phyloP scores from a whole-genome alignment of 345 rosid species.

The Linum trigynum region DNA sequence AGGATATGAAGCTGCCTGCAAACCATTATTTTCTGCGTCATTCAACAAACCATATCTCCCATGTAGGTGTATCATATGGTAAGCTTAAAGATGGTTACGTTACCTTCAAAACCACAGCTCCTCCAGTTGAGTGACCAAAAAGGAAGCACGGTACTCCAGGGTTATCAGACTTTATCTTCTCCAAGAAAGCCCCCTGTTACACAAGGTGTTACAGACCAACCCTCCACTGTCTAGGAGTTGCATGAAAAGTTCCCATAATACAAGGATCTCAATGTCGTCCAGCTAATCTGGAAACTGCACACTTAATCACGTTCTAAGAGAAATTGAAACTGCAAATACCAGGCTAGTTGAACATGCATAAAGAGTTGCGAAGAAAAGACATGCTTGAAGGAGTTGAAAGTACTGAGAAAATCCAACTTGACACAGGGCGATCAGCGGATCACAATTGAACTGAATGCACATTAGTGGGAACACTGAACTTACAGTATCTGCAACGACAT shows the following conservation, averaged over 20 bases:
- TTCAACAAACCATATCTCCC: neutral
- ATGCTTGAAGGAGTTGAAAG: neutral
- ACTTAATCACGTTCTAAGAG: neutral
- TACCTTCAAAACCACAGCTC: conserved; percentile 95
- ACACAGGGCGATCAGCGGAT: neutral
- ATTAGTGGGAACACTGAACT: conserved; percentile 14
- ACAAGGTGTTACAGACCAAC: neutral
- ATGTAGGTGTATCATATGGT: neutral
- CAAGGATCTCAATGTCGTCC: neutral
- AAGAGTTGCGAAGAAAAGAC: neutral
- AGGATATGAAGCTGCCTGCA: conserved; percentile 61
- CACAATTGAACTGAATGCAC: neutral
- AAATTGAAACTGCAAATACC: neutral
- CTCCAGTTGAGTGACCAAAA: conserved; percentile 96
- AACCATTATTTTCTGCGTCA: conserved; percentile 10
- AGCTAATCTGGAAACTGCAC: neutral
- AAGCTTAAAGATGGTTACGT: neutral
- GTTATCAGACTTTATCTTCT: conserved; percentile 62
- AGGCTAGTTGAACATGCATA: neutral
- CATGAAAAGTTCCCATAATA: neutral
- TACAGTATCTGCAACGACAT: conserved; percentile 86
- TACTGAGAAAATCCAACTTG: no score
- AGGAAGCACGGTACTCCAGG: conserved; percentile 92
- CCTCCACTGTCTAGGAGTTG: neutral
- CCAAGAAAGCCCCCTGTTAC: conserved; percentile 71